A percentile compares a stretch with the other conserved stretches of the same genome.
Evolutionary conservation across 208 protist genomes (phyloP).

Genomic region (Acanthamoeba healyi): DNA sequence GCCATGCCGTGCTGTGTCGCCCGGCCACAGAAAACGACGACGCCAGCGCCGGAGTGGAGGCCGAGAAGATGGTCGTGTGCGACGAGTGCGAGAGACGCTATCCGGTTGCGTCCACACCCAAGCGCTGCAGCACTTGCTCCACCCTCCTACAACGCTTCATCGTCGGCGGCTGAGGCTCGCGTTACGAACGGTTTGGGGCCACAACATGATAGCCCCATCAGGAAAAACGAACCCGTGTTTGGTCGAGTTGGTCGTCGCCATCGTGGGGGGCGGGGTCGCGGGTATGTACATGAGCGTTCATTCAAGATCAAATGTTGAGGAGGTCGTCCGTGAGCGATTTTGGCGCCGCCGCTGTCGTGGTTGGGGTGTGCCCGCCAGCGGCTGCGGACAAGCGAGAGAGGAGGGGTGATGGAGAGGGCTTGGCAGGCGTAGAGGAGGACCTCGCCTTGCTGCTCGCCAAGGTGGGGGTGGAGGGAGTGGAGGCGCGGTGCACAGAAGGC

Average conservation of each 20-base stretch:
- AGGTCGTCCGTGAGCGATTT: slow-evolving; percentile 42
- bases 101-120: not conserved
- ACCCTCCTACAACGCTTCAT: not conserved
- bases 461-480: not conserved
- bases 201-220: too few species aligned
- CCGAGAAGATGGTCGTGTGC: not conserved
- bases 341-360: not conserved
- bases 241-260: too few species aligned
- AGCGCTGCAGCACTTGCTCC: not conserved
- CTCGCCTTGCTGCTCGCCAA: not conserved
- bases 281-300: too few species aligned
- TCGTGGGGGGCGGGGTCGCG: too few species aligned
- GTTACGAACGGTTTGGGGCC: too few species aligned
- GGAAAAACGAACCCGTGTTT: too few species aligned
- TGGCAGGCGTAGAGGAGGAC: not conserved
- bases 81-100: slow-evolving; percentile 17
- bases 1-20: not conserved
- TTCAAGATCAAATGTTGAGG: slow-evolving; percentile 23
- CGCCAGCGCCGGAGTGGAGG: not conserved
- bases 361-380: not conserved
- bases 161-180: not conserved
- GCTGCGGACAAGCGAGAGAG: not conserved
- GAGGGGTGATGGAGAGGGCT: not conserved
- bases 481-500: not conserved
- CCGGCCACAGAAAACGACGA: not conserved